phyloP scores from a whole-genome alignment of 352 stramenopile genomes.

The Phytophthora brassicae region DNA sequence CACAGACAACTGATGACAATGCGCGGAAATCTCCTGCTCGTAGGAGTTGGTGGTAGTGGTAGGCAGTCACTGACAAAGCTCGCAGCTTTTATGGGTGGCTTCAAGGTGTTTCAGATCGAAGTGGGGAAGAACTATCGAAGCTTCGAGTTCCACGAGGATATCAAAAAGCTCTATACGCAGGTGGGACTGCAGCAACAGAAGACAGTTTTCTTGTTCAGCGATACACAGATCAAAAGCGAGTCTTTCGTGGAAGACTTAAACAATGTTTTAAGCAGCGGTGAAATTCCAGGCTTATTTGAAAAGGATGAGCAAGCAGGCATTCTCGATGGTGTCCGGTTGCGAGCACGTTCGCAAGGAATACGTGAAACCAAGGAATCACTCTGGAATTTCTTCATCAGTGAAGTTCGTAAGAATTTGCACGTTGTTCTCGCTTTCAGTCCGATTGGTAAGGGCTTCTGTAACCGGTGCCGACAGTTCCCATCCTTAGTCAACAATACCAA shows the following conservation, averaged over 20 bases:
- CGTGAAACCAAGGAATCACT: slow-evolving; percentile 90
- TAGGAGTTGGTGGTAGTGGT: slow-evolving; percentile 91
- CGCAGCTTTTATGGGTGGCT: slow-evolving; percentile 87
- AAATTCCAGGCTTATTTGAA: slow-evolving; percentile 91
- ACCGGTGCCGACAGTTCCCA: slow-evolving; percentile 88
- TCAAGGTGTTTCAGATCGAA: slow-evolving; percentile 92
- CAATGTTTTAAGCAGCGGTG: slow-evolving; percentile 91
- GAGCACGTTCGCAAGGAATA: slow-evolving; percentile 65
- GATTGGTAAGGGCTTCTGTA: slow-evolving; percentile 87
- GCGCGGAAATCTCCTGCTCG: slow-evolving; percentile 90
- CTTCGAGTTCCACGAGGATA: slow-evolving; percentile 92
- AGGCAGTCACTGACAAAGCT: slow-evolving; percentile 89
- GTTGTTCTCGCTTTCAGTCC: slow-evolving; percentile 92
- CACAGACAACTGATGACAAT: slow-evolving; percentile 88
- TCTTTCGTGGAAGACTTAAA: slow-evolving; percentile 93
- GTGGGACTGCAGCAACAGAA: slow-evolving; percentile 82
- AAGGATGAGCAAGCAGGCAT: slow-evolving; percentile 90
- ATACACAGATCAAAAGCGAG: slow-evolving; percentile 94
- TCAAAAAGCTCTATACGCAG: slow-evolving; percentile 89
- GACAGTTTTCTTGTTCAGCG: slow-evolving; percentile 93
- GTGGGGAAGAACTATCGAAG: slow-evolving; percentile 93
- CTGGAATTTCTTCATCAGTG: slow-evolving; percentile 93
- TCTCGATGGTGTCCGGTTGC: slow-evolving; percentile 78
- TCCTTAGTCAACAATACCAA: slow-evolving; percentile 94
- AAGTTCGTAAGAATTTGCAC: slow-evolving; percentile 90